A percentile compares a stretch with the other conserved stretches of the same genome.
These are phyloP conservation scores for Zygosaccharomyces kombuchaensis DNA, from an alignment of 805 yeast genomes.

Conservation along the genomic window DNA sequence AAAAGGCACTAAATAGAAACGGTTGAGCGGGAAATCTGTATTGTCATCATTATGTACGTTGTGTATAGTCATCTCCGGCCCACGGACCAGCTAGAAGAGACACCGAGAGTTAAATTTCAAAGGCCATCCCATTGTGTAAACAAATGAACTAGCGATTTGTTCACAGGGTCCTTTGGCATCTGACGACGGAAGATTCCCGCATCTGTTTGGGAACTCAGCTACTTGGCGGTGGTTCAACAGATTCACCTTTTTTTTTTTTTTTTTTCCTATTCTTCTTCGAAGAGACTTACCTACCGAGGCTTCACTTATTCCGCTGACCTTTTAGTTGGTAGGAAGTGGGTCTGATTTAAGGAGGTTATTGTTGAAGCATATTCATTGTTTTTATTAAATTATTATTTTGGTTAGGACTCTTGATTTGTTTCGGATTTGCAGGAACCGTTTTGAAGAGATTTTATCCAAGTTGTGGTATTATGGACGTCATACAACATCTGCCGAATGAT, in stretches of 20 bases:
- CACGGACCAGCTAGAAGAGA: conserved; percentile 2
- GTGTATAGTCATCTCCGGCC: conserved; percentile 4
- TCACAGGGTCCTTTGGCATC: conserved; percentile 2
- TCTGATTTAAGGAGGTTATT: too few species aligned
- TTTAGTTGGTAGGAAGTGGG: not conserved
- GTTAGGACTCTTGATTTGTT: not conserved
- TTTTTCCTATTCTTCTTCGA: conserved; percentile 1
- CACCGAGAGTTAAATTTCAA: conserved; percentile 9
- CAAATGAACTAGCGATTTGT: conserved; percentile 7
- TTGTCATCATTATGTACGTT: conserved; percentile 2
- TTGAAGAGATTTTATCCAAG: not conserved
- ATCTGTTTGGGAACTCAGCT: conserved; percentile 10
- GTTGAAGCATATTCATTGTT: not conserved
- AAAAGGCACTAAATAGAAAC: conserved; percentile 16
- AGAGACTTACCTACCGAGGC: not conserved
- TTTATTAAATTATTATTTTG: not conserved
- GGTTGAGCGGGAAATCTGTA: not conserved
- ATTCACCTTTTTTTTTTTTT: not conserved
- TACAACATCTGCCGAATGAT: conserved; percentile 10
- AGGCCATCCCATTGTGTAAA: conserved; percentile 14
- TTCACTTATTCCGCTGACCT: not conserved
- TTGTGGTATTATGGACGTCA: conserved; percentile 9
- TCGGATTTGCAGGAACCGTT: not conserved
- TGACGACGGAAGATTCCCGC: conserved; percentile 3
- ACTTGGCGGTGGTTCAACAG: conserved; percentile 3